Evolutionary conservation across 2,329 filamentous ascomycete species (phyloP).

Genomic region (Phaeophleospora eucalypticola): DNA sequence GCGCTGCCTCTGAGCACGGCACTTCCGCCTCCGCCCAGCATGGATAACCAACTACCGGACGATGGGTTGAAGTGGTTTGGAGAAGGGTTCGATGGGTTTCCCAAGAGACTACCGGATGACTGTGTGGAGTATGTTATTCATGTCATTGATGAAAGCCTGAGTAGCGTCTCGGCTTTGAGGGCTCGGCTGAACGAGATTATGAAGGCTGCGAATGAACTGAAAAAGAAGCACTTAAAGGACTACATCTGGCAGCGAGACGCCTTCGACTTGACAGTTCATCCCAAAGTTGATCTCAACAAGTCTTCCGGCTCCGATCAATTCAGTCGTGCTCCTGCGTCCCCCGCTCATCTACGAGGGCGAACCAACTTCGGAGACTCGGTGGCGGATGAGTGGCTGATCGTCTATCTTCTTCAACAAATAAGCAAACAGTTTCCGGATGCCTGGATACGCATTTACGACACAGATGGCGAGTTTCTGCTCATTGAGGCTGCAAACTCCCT

Average conservation of each 20-base stretch:
- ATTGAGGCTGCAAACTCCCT: conserved; percentile 87
- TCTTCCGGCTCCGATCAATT: conserved; percentile 2
- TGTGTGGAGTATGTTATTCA: conserved; percentile 82
- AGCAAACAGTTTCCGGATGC: conserved; percentile 66
- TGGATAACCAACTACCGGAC: conserved; percentile 33
- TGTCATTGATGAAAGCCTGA: conserved; percentile 56
- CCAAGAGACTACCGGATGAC: conserved; percentile 71
- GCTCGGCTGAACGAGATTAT: conserved; percentile 67
- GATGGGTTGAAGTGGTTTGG: conserved; percentile 64
- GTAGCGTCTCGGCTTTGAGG: conserved; percentile 50
- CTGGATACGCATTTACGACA: conserved; percentile 81
- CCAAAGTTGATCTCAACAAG: conserved; percentile 37
- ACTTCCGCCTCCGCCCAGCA: no score
- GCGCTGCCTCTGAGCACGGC: no score
- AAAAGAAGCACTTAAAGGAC: conserved; percentile 63
- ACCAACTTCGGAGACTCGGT: conserved; percentile 92
- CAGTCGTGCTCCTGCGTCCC: conserved; percentile 6
- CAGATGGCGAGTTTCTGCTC: conserved; percentile 91
- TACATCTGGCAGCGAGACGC: conserved; percentile 94
- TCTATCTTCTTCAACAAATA: conserved; percentile 80
- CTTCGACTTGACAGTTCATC: conserved; percentile 63
- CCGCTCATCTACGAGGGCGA: conserved; percentile 57
- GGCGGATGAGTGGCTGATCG: conserved; percentile 95
- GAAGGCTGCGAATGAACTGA: conserved; percentile 62
- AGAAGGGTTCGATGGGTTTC: conserved; percentile 62